A percentile compares a stretch with the other conserved stretches of the same genome.
phyloP scores from a whole-genome alignment of 805 yeast genomes.

The Candida anglica region DNA sequence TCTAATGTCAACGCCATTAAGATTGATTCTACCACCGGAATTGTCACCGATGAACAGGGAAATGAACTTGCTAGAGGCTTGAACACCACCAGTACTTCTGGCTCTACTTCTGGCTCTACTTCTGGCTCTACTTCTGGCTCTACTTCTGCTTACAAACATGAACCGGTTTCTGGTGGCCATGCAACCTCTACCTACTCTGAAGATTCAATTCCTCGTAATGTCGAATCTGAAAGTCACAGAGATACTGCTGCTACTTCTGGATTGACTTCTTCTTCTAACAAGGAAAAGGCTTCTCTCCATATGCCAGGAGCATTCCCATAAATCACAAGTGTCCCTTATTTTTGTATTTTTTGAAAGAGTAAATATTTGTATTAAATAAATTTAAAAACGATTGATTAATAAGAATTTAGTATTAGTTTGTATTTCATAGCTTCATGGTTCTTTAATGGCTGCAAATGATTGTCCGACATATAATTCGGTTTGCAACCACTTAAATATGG shows the following conservation, averaged over 20 bases:
- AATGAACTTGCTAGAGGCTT: no score
- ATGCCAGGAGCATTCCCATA: constrained; percentile 1
- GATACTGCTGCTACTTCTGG: neutral
- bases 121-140: no score
- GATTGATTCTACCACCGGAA: constrained; percentile 27
- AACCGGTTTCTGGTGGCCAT: neutral
- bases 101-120: no score
- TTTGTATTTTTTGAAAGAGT: no score
- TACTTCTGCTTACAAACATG: neutral
- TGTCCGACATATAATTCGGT: no score
- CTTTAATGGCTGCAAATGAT: constrained; percentile 1
- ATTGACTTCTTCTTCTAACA: neutral
- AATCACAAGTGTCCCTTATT: no score
- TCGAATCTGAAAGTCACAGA: neutral
- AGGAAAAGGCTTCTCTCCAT: neutral
- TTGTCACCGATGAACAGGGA: constrained; percentile 24
- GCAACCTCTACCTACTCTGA: neutral
- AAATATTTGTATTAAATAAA: no score
- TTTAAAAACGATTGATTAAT: no score
- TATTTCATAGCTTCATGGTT: no score
- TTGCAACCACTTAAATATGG: no score
- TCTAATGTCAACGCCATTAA: constrained; percentile 17
- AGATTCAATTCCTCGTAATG: neutral
- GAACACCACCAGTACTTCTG: neutral
- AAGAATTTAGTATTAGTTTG: no score